Conservation (phyloP, 1,139 yeast genomes). For the Scheffersomyces cryptocercus region DNA sequence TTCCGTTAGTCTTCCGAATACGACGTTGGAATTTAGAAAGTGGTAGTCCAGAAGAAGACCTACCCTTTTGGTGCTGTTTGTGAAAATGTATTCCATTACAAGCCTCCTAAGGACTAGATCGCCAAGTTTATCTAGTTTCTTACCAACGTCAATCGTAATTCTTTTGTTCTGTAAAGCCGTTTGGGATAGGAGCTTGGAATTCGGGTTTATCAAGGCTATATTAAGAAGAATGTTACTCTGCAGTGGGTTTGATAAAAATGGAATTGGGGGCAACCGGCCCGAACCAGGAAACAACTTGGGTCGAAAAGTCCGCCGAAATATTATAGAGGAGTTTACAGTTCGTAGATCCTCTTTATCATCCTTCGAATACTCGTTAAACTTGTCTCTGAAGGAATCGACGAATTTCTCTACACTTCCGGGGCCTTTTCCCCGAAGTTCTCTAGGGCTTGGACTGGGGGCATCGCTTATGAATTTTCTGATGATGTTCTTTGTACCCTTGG, state of each 20-base stretch:
- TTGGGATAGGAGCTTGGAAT: neutral
- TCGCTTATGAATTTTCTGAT: neutral
- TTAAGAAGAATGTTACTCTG: neutral
- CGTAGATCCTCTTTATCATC: neutral
- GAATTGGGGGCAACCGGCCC: neutral
- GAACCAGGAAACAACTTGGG: neutral
- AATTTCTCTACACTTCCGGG: neutral
- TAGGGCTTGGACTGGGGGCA: too few relatives aligned
- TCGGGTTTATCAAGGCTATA: neutral
- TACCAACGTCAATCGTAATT: neutral
- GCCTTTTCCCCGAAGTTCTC: neutral
- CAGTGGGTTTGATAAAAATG: neutral
- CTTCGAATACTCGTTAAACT: neutral
- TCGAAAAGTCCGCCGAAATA: neutral
- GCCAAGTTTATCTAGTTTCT: slow-evolving; percentile 14
- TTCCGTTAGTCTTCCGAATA: slow-evolving; percentile 12
- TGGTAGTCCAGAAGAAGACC: slow-evolving; percentile 10
- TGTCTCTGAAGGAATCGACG: neutral
- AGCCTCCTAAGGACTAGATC: slow-evolving; percentile 13
- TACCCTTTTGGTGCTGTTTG: slow-evolving; percentile 5
- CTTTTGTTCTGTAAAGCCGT: neutral
- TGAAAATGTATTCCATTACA: slow-evolving; percentile 8
- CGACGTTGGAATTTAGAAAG: slow-evolving; percentile 12
- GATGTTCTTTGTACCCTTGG: neutral
- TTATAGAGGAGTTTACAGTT: neutral